Evolutionary conservation across 257 asterid genomes (phyloP), one percentile per base, ranked within the genome.

Genomic region (Nicotiana benthamiana): DNA sequence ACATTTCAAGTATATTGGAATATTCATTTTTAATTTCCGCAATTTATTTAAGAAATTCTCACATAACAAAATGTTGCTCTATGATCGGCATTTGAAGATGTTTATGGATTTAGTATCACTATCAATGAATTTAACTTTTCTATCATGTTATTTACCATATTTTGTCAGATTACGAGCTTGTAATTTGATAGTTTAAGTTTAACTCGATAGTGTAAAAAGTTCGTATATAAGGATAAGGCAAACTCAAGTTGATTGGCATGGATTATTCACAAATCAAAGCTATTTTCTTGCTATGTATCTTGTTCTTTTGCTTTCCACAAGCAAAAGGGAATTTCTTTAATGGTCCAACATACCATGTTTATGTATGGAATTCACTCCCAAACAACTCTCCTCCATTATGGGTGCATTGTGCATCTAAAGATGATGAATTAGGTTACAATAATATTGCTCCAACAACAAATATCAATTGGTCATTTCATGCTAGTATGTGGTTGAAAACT

Each of bases 401-500:
- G 46, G 74, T 77, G 20, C 81, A 78, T 56, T 77, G 75, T 60
- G n/a, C 10, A 32, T 78, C 81, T 9, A 34, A 60, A 27, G 15
- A 78, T 17, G 75, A 60, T 22, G 72, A 77, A 6, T 8, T 77
- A 10, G 74, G 81, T n/a, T 46, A 2, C 18, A 56, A 57, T 46
- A 15, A 40, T 27, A 28, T 77, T 30, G n/a, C 6, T n/a, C 56
- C 63, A 11, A 18, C 13, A 18, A 65, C 20, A 30, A 65, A 59
- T 4, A 6, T 77, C 53, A 56, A 34, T 56, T 77, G 74, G 81
- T 7, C 40, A 27, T 77, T 77, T 20, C 61, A 77, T 24, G 40
- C 54, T n/a, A 34, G 24, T 15, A 7, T 54, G 9, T 43, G 40
- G 34, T 24, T 63, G 2, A 26, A 17, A 18, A 76, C 70, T 30